Evolutionary conservation across 768 basidiomycete species (phyloP), one percentile per base, ranked within the genome.

Genomic region (button mushroom (Agaricus bisporus)): DNA sequence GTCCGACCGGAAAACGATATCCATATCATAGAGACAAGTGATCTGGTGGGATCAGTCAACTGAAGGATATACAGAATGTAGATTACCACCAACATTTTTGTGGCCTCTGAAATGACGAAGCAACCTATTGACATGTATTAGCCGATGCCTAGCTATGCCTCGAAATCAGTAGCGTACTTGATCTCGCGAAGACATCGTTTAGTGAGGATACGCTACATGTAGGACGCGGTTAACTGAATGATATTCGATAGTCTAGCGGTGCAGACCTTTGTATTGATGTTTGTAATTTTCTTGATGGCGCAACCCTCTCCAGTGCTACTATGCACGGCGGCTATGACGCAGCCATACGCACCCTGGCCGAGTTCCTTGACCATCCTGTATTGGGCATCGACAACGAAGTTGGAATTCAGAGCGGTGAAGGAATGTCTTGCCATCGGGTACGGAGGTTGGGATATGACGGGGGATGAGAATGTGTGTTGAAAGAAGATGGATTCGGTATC

Each of bases 31-130:
- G 42, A 99, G 71, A 63, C 94, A 95, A 53, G 92, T 95, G 64
- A 95, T 95, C 92, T 95, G 65, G 45, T 48, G 32, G 48, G 43
- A 59, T 58, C 28, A 61, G 55, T 29, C 39, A 22, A 12, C 7
- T 36, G 42, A 25, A 41, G 37, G 38, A 14, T 42, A 20, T 54
- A 45, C 51, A 53, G 44, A 12, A 55, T 10, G 37, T 56, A 26
- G 10, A 6, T 17, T 48, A 25, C 48, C 32, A 70, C 81, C 52
- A 43, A 98, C 95, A 66, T 99, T 99, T 76, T 99, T 99, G 75
- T 99, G 97, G 4, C 95, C 94, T 61, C 97, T 83, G 74, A 99
- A 99, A 70, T 99, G 97, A 70, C 95, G 94, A 36, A 99, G 71
- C 39, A 99, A 76, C 66, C 93, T 95, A 54, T 45, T 54, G 43